Conservation (phyloP, 2,329 filamentous ascomycete species). For the Tolypocladium amazonense region DNA sequence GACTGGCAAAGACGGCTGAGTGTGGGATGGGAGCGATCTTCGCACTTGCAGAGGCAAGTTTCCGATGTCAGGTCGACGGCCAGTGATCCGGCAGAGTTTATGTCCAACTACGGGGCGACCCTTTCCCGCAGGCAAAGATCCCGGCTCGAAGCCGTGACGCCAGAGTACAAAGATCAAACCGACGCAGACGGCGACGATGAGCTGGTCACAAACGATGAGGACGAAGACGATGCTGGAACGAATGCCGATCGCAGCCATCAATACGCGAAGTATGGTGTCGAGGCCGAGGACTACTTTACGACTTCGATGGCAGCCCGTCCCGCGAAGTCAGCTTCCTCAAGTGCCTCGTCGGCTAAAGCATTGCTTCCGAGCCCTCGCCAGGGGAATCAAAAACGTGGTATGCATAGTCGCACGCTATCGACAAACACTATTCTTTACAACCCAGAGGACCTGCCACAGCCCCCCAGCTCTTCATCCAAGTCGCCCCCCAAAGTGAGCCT, state of each 20-base stretch:
- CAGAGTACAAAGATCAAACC: constrained; percentile 50
- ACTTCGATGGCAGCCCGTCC: constrained; percentile 36
- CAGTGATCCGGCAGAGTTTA: constrained; percentile 54
- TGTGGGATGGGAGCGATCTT: constrained; percentile 35
- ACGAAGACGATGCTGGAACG: constrained; percentile 44
- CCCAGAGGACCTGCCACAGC: constrained; percentile 39
- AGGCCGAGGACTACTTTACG: constrained; percentile 41
- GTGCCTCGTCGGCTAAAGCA: constrained; percentile 17
- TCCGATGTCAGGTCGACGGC: constrained; percentile 49
- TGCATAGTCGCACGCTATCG: constrained; percentile 65
- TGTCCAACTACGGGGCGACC: constrained; percentile 38
- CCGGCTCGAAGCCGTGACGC: constrained; percentile 20
- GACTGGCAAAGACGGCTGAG: constrained; percentile 44
- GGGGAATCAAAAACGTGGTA: constrained; percentile 23
- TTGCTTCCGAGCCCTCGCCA: constrained; percentile 21
- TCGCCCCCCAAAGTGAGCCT: constrained; percentile 24
- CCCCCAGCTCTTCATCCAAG: constrained; percentile 30
- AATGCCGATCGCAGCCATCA: constrained; percentile 25
- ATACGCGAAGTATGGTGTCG: constrained; percentile 15
- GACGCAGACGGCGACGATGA: constrained; percentile 88
- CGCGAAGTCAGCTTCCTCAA: constrained; percentile 23
- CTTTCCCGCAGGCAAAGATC: constrained; percentile 23
- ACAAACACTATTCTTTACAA: constrained; percentile 79
- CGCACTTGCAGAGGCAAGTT: constrained; percentile 32
- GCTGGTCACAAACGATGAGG: constrained; percentile 70